Evolutionary conservation across 1,284 basidiomycete genomes (phyloP).

Genomic region (Trametes versicolor): DNA sequence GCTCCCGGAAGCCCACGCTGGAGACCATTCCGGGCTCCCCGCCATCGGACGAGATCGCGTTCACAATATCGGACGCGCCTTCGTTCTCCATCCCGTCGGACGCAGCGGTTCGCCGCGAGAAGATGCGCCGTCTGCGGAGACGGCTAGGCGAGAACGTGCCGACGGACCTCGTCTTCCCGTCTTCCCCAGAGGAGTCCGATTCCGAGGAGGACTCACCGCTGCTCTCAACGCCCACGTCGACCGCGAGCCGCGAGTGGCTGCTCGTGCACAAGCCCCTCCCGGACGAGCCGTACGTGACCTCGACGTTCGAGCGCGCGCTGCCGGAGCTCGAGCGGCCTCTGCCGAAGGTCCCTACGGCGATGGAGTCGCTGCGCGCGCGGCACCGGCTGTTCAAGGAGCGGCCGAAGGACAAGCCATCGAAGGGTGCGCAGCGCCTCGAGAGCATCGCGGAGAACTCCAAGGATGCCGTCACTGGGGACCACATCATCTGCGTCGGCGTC

Average conservation of each 20-base stretch:
- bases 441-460: conserved; percentile 29
- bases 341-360: background rate
- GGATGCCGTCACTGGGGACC: conserved; percentile 7
- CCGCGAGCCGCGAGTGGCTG: conserved; percentile 32
- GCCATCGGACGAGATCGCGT: conserved; percentile 32
- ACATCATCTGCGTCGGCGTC: conserved; percentile 33
- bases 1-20: conserved; percentile 29
- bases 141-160: conserved; percentile 70
- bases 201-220: conserved; percentile 36
- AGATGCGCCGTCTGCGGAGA: conserved; percentile 67
- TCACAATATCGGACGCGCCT: conserved; percentile 40
- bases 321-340: background rate
- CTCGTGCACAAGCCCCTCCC: conserved; percentile 30
- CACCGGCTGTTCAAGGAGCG: conserved; percentile 28
- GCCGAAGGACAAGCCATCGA: conserved; percentile 29
- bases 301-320: conserved; percentile 1
- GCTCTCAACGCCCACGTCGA: conserved; percentile 27
- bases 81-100: conserved; percentile 52
- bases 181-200: conserved; percentile 31
- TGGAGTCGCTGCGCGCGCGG: conserved; percentile 11
- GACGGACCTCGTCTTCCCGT: conserved; percentile 63
- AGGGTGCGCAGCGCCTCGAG: conserved; percentile 25
- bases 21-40: conserved; percentile 40
- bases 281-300: background rate
- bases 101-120: conserved; percentile 55